phyloP scores from a whole-genome alignment of 208 protist genomes.

The Wallacemonas sp. region DNA sequence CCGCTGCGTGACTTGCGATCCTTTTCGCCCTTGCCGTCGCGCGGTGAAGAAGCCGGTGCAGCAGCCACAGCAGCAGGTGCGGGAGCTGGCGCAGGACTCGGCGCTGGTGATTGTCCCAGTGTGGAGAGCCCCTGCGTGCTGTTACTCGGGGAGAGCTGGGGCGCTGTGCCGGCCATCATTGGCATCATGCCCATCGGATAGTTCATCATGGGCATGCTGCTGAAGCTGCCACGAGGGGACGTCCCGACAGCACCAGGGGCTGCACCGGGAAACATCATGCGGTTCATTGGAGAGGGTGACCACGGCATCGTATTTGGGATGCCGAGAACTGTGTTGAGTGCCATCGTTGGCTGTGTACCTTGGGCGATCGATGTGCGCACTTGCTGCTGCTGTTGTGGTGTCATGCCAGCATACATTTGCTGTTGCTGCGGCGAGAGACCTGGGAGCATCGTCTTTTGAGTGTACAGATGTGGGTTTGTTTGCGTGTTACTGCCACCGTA shows the following conservation, averaged over 20 bases:
- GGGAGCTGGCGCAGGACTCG: neutral
- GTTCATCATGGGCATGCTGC: conserved; percentile 1
- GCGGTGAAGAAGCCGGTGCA: neutral
- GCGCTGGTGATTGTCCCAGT: too few species aligned
- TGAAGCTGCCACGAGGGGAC: neutral
- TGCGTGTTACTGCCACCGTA: neutral
- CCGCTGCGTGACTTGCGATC: neutral
- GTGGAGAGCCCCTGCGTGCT: too few species aligned
- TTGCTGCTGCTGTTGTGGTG: conserved; percentile 27
- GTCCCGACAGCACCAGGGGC: neutral
- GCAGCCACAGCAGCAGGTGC: neutral
- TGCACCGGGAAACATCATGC: neutral
- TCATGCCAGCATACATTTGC: conserved; percentile 13
- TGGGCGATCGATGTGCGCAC: conserved; percentile 5
- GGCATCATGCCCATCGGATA: conserved; percentile 3
- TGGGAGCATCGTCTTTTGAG: neutral
- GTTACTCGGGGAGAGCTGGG: too few species aligned
- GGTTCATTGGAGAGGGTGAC: conserved; percentile 1
- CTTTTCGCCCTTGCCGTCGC: neutral
- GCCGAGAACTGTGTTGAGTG: neutral
- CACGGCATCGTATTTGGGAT: neutral
- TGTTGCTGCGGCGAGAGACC: conserved; percentile 11
- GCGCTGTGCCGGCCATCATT: neutral
- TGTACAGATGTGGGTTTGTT: neutral
- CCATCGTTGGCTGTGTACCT: conserved; percentile 1